Base-by-base conservation (phyloP, 805 yeast genomes). In the Ogataea dorogensis region DNA sequence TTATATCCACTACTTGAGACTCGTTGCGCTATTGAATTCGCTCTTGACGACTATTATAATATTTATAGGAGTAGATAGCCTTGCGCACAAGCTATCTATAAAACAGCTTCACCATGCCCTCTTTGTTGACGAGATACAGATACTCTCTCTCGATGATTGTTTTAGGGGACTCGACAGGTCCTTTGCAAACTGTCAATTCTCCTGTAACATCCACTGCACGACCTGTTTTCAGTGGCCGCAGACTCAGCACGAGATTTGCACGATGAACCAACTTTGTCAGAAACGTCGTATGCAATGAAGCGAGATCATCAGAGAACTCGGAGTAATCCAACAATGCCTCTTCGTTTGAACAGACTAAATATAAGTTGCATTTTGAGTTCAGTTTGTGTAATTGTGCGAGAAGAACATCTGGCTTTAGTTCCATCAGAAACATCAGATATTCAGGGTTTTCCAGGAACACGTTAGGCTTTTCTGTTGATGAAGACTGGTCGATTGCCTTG, bases 11-110 rank as follows among this genome's bases (percentile, higher is more conserved):
- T 88, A 23, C 67, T 93, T 19, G 81, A 88, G 78, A 83, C 95
- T 1, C 68, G 98, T 30, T 86, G 96, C 51, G 79, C 89, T 1
- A 83, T 91, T 36, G 98, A 91, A 65, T 86, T 83, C 61, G 83
- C 88, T 17, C 67, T 91, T 37, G 96, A 89, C 56, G 86, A 82
- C 57, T 73, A 76, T 51, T 85, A 75, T 56, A 73, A 67, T 46
- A 25, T 53, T 16, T 50, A 55, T 24, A 48, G 60, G 33, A 53
- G 47, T 27, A 42, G 47, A 8, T 47, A 42, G 19, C n/a, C n/a
- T n/a, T n/a, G n/a, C n/a, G n/a, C n/a, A n/a, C n/a, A n/a, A 18
- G 18, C 18, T 26, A 73, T 47, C 76, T 56, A 42, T 63, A 71
- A 46, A 59, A 74, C 20, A 74, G 48, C 43, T 65, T 72, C 15